Base-by-base conservation (phyloP, 345 rosid species). In the Sisymbrium altissimum region DNA sequence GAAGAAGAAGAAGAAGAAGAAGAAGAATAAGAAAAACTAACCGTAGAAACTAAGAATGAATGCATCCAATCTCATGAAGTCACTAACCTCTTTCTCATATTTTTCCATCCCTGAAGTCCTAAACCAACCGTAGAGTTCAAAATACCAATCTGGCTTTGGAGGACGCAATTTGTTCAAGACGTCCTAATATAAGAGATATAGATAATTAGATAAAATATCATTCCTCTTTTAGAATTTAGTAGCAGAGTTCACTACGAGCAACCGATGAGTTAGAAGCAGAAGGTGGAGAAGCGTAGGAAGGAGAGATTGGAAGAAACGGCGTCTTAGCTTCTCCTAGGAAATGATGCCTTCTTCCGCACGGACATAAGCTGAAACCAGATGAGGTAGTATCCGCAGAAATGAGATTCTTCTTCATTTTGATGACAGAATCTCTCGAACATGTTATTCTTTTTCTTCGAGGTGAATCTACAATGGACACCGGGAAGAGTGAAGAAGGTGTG, bases 61-160 rank as follows among this genome's bases (percentile, higher is more conserved):
- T 25, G 50, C 6, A 12, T 35, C 39, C 0, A 35, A 35, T 33
- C 1, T 33, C 36, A 33, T 30, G 10, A 18, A 18, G 25, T 0
- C 9, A 30, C 68, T 23, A 82, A 85, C 93, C 89, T 89, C 96
- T 60, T 82, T 80, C 73, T 91, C 98, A 43, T 88, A 93, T 8
- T 87, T 30, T 58, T 83, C 35, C 90, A 64, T 84, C 53, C 13
- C 49, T 52, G 78, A 62, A 49, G 79, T 77, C 77, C 84, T 56
- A n/a, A 43, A 68, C 56, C 80, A 81, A 38, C 92, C 96, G 33
- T 77, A 86, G 21, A 86, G 48, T 70, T 91, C 97, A 53, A 86
- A 92, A 17, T 83, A 88, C 94, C 96, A 91, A 72, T 80, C 87
- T 1, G 89, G 87, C 70, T 89, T 83, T 54, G 87, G 87, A 43